A percentile compares a stretch with the other conserved stretches of the same genome.
These are phyloP conservation scores for Candida patagonica DNA, from an alignment of 805 yeast species.

Conservation along the genomic window DNA sequence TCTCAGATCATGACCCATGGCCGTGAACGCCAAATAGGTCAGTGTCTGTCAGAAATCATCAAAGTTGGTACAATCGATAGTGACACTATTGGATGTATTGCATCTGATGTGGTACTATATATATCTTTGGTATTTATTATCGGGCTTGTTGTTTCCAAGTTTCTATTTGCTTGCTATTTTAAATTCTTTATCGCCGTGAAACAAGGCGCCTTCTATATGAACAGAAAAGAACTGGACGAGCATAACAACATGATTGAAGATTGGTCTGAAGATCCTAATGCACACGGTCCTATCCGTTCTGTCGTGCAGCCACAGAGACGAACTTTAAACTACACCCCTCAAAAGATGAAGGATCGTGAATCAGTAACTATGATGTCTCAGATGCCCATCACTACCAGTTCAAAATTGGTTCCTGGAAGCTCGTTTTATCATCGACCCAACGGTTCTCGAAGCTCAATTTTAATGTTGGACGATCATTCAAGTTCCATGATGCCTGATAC, in stretches of 20 bases:
- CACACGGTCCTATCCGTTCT: constrained; percentile 27
- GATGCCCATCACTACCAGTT: constrained; percentile 22
- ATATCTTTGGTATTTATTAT: constrained; percentile 78
- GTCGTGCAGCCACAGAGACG: constrained; percentile 19
- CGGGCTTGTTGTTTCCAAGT: constrained; percentile 68
- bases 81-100: constrained; percentile 87
- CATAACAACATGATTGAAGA: constrained; percentile 65
- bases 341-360: constrained; percentile 9
- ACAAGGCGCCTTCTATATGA: constrained; percentile 69
- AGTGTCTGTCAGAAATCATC: constrained; percentile 75
- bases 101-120: constrained; percentile 73
- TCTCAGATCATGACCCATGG: constrained; percentile 61
- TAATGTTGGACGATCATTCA: constrained; percentile 9
- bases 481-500: constrained; percentile 18
- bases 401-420: constrained; percentile 27
- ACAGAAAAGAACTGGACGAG: constrained; percentile 47
- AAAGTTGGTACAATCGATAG: constrained; percentile 70
- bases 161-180: constrained; percentile 79
- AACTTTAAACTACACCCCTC: constrained; percentile 7
- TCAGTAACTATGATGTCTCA: constrained; percentile 27
- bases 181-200: constrained; percentile 69
- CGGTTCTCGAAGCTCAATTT: constrained; percentile 17
- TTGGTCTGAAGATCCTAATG: constrained; percentile 66
- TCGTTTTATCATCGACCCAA: constrained; percentile 19
- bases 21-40: constrained; percentile 61